Conservation (phyloP, 2,329 filamentous ascomycete species). For the Cercospora sesami region DNA sequence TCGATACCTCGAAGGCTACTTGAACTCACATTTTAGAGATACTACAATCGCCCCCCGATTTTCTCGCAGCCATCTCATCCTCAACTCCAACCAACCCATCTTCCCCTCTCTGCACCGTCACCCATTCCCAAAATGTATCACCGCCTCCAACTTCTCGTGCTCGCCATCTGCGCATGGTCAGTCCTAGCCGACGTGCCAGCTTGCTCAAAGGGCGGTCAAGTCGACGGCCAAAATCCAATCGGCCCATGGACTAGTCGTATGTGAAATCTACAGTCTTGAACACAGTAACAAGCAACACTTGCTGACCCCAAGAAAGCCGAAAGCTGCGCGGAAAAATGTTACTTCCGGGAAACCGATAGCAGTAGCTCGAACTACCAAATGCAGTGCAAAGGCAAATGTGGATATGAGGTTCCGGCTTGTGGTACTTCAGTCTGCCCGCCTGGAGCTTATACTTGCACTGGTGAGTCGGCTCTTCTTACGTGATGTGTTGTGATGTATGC, state of each 20-base stretch:
- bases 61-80: neutral
- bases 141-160: neutral
- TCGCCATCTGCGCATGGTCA: neutral
- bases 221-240: neutral
- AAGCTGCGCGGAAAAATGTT: neutral
- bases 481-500: neutral
- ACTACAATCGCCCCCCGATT: neutral
- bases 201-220: neutral
- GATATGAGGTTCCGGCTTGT: neutral
- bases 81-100: neutral
- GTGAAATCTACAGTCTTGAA: neutral
- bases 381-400: neutral
- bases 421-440: neutral
- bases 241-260: neutral
- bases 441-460: neutral
- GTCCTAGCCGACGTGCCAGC: neutral
- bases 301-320: neutral
- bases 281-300: neutral
- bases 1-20: neutral
- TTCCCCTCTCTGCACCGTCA: neutral
- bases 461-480: neutral
- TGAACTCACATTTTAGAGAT: neutral
- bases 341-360: neutral
- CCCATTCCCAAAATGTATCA: neutral
- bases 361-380: neutral